Base-by-base conservation (phyloP, 768 basidiomycete genomes). In the Leccinum pellstonianum region DNA sequence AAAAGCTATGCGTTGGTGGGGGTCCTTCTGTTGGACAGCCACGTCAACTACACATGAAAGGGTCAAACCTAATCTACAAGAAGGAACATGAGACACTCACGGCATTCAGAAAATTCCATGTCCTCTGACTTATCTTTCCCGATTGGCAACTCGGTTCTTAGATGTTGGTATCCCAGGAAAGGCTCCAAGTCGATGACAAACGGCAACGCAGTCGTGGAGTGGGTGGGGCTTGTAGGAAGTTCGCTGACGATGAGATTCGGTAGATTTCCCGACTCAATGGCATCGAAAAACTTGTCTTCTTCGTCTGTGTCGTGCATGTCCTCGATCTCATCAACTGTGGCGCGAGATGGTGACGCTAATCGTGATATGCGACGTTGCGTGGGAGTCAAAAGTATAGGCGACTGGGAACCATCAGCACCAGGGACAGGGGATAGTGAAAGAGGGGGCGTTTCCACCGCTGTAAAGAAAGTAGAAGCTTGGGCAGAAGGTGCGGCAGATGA, bases 251-350 rank as follows among this genome's bases (percentile, higher is more conserved):
- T 75, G 15, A 95, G 78, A 66, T 89, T 91, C 5, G 91, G 90
- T 0, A 95, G 75, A 46, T 80, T 85, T 51, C 89, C 88, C 15
- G 86, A 74, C 69, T 98, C 95, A 67, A 98, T 95, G 31, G 96
- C 95, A 71, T 98, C 96, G 70, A 96, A 98, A 75, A 98, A 98
- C 73, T 98, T 95, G 74, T 98, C 96, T 68, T 95, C 90, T 47
- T 92, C 90, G 66, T 91, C 90, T 1, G 88, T 89, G 56, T 82
- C 83, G 21, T 66, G 66, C 1, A 55, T 50, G 1, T 70, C 75
- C 2, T 74, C 75, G 10, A 78, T 79, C 15, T 74, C 74, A 4
- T 74, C 73, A 15, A 67, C 46, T 7, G 31, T 5, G 1, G n/a
- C 61, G 10, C 66, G 61, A 35, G 63, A 53, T 11, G 67, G 65